These are phyloP conservation scores for Lachancea dasiensis DNA, from an alignment of 805 yeast species.

Conservation along the genomic window DNA sequence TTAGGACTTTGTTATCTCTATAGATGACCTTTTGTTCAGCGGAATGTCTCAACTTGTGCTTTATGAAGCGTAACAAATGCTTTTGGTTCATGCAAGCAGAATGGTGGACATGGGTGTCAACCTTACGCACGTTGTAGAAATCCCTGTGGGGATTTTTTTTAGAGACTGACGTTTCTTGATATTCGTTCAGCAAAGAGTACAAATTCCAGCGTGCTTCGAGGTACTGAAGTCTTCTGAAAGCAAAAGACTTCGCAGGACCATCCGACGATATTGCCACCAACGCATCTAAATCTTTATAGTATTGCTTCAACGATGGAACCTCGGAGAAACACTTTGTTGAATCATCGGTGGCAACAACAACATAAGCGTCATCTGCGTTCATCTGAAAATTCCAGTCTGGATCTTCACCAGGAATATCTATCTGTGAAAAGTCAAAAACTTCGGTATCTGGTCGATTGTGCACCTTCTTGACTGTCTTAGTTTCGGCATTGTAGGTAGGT, in stretches of 20 bases:
- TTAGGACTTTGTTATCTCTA: slow-evolving; percentile 85
- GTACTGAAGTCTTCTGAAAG: slow-evolving; percentile 87
- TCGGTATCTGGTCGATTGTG: slow-evolving; percentile 37
- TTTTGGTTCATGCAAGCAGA: slow-evolving; percentile 99
- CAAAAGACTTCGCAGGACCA: slow-evolving; percentile 96
- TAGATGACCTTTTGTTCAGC: slow-evolving; percentile 87
- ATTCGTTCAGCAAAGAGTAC: slow-evolving; percentile 81
- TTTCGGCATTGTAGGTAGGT: slow-evolving; percentile 69
- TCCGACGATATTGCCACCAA: slow-evolving; percentile 75
- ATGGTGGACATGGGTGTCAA: slow-evolving; percentile 91
- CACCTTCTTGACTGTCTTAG: slow-evolving; percentile 45
- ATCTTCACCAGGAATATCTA: slow-evolving; percentile 39
- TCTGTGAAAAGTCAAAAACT: slow-evolving; percentile 38
- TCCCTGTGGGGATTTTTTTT: slow-evolving; percentile 94
- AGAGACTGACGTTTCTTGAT: slow-evolving; percentile 84
- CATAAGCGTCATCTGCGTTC: slow-evolving; percentile 65
- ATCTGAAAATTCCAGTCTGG: slow-evolving; percentile 50
- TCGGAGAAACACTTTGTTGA: slow-evolving; percentile 39
- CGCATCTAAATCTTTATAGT: slow-evolving; percentile 73
- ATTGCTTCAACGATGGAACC: slow-evolving; percentile 83
- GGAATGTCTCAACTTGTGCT: slow-evolving; percentile 81
- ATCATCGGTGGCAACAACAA: slow-evolving; percentile 41
- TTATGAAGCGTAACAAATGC: slow-evolving; percentile 88
- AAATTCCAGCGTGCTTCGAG: slow-evolving; percentile 96
- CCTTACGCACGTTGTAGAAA: slow-evolving; percentile 40